Percentiles rank a stretch among this genome's conserved stretches.
Conservation (phyloP, 2,329 filamentous ascomycete genomes). For the Aspergillus ibericus region DNA sequence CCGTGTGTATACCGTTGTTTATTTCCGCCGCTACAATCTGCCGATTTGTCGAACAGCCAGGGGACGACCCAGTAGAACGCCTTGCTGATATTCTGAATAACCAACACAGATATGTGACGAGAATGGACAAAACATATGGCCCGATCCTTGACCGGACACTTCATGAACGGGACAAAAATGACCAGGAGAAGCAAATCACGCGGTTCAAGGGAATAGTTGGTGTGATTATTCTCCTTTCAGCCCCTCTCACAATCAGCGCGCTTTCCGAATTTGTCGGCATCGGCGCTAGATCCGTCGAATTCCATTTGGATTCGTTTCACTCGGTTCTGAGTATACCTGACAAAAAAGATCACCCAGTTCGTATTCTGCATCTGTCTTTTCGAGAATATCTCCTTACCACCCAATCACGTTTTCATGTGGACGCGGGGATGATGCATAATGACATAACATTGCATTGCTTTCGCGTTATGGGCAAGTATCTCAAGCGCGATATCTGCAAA, state of each 20-base stretch:
- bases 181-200: constrained; percentile 3
- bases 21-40: constrained; percentile 20
- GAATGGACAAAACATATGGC: constrained; percentile 31
- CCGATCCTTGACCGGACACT: constrained; percentile 23
- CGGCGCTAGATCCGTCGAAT: constrained; percentile 7
- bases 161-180: constrained; percentile 10
- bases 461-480: not conserved
- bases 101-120: constrained; percentile 12
- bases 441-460: constrained; percentile 30
- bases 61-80: constrained; percentile 11
- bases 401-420: constrained; percentile 12
- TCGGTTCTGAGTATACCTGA: constrained; percentile 20
- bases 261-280: constrained; percentile 15
- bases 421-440: constrained; percentile 32
- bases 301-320: constrained; percentile 16
- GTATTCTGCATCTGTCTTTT: constrained; percentile 30
- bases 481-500: constrained; percentile 17
- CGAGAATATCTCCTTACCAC: constrained; percentile 26
- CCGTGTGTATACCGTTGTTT: constrained; percentile 16
- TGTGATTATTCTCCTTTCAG: constrained; percentile 21
- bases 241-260: constrained; percentile 19
- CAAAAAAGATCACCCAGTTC: constrained; percentile 7
- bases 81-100: constrained; percentile 18
- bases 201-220: constrained; percentile 23
- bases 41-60: constrained; percentile 12